Evolutionary conservation across 2,329 filamentous ascomycete species (phyloP).

Genomic region (Chaetomium globosum): DNA sequence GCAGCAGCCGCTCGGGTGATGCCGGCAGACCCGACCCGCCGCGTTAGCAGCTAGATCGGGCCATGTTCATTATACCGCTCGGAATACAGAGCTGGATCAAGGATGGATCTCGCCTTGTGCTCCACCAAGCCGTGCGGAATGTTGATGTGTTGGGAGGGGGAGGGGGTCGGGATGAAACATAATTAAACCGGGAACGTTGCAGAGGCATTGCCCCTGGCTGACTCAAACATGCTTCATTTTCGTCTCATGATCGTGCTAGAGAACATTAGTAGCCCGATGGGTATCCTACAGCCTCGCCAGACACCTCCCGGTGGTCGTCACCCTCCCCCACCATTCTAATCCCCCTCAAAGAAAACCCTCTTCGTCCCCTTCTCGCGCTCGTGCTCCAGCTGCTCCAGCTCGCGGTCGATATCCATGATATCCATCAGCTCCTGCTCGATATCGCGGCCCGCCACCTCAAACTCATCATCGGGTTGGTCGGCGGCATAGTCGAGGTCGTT

Average conservation of each 20-base stretch:
- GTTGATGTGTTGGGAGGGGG: conserved; percentile 14
- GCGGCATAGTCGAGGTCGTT: conserved; percentile 57
- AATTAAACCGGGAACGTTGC: conserved; percentile 16
- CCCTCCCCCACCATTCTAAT: conserved; percentile 27
- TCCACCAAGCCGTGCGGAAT: conserved; percentile 72
- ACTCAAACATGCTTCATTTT: conserved; percentile 22
- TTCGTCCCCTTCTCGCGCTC: conserved; percentile 53
- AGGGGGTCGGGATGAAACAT: conserved; percentile 15
- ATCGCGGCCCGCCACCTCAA: conserved; percentile 52
- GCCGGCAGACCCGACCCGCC: conserved; percentile 17
- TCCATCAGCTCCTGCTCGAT: conserved; percentile 65
- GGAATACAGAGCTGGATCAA: conserved; percentile 74
- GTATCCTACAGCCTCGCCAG: conserved; percentile 46
- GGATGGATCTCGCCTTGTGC: conserved; percentile 74
- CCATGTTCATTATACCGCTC: conserved; percentile 64
- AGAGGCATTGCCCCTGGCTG: conserved; percentile 4
- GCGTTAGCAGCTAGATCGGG: conserved; percentile 2
- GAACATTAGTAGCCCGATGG: conserved; percentile 36
- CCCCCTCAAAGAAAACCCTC: conserved; percentile 56
- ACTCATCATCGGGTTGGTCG: conserved; percentile 53
- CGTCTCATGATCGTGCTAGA: conserved; percentile 27
- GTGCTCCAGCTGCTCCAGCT: conserved; percentile 58
- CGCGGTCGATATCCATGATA: conserved; percentile 67
- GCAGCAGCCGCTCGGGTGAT: conserved; percentile 20
- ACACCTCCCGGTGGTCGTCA: neutral